Base-by-base conservation (phyloP, 2,329 filamentous ascomycete genomes). In the Talaromyces pinophilus region DNA sequence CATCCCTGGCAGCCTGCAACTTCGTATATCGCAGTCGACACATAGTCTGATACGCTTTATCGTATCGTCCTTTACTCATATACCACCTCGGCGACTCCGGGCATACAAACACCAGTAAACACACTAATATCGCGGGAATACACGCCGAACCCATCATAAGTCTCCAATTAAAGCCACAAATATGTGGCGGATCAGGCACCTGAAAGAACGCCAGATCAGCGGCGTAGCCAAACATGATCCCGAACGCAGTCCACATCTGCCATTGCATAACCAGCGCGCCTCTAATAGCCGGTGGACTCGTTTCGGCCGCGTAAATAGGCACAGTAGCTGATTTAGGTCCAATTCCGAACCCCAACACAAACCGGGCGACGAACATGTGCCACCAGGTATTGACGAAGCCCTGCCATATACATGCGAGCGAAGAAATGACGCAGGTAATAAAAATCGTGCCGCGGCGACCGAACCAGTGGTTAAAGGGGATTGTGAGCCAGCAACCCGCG, bases 241-340 rank as follows among this genome's bases (percentile, higher is more conserved):
- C 82, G 66, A 83, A 82, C 0, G 80, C 82, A 4, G 79, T 81
- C 78, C 79, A 84, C 78, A 83, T 82, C 78, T 93, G 89, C 91
- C 91, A 94, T 69, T 88, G 88, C 91, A 94, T 94, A 69, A 93
- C 90, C 19, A 95, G 82, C 7, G 89, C 90, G 69, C 90, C 90
- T 74, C 90, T 86, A 64, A 92, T 88, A 5, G 79, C 76, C 1
- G 90, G 87, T 0, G 90, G 90, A 0, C 88, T 86, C 65, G 87
- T 91, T 76, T 93, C 91, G 1, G 91, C 90, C 0, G 90, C 88
- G 71, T 91, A 93, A 33, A 93, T 88, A 0, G 91, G 91, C 1
- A 92, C 89, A 0, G 90, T 92, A 0, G 88, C 87, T 22, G 88
- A 87, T 74, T 93, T 93, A 17, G 89, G 84, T 33, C 91, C 91